Conservation (phyloP, 225 moss, liverwort and hornwort genomes). For the Thuidium tamariscinum region DNA sequence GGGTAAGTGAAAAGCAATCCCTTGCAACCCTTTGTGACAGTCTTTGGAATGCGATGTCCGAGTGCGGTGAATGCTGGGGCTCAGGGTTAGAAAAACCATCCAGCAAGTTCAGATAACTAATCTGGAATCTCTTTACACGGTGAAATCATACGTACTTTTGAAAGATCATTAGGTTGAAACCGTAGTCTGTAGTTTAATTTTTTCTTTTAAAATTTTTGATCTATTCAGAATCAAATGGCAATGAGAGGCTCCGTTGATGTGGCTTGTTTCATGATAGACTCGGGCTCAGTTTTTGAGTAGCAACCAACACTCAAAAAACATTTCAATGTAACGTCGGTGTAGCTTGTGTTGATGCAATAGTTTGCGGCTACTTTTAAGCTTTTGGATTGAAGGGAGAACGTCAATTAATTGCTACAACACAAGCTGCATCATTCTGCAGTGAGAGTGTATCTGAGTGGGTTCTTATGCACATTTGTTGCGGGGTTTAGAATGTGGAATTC, state of each 20-base stretch:
- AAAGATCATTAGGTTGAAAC: background rate
- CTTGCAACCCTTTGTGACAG: background rate
- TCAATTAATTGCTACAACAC: background rate
- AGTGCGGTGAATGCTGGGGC: background rate
- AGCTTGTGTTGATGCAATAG: background rate
- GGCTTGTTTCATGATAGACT: background rate
- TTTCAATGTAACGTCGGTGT: background rate
- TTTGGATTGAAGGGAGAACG: background rate
- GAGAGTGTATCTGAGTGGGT: background rate
- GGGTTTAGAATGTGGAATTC: background rate
- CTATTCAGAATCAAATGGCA: background rate
- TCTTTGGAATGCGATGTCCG: background rate
- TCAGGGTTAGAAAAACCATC: background rate
- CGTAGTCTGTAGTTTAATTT: background rate
- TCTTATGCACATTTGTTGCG: background rate
- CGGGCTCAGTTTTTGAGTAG: background rate
- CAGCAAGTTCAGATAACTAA: background rate
- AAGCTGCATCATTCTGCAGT: background rate
- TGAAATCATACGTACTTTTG: no score
- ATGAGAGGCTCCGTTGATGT: background rate
- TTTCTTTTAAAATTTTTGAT: no score
- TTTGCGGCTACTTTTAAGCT: background rate
- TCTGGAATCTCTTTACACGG: background rate
- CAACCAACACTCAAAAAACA: background rate
- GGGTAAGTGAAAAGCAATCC: background rate